Conservation (phyloP, 331 rosid genomes). For the Quercus tomentella region DNA sequence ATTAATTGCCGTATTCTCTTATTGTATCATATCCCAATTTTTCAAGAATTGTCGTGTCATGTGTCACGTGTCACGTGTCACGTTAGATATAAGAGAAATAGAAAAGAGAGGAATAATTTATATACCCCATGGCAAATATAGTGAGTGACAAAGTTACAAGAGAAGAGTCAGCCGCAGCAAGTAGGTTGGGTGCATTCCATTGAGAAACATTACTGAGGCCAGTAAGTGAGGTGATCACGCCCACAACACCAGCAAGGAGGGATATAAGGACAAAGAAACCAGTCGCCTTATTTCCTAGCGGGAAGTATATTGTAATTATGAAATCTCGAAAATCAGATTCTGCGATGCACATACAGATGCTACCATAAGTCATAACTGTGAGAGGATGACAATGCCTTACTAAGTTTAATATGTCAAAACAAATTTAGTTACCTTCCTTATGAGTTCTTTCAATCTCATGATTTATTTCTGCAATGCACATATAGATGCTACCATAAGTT, state of each 20-base stretch:
- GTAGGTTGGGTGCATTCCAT: slow-evolving; percentile 44
- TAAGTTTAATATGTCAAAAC: no score
- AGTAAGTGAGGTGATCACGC: slow-evolving; percentile 59
- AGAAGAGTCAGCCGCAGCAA: slow-evolving; percentile 73
- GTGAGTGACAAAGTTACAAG: slow-evolving; percentile 61
- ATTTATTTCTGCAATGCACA: slow-evolving; percentile 18
- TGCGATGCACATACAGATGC: no score
- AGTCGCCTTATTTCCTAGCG: slow-evolving; percentile 79
- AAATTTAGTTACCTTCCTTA: no score
- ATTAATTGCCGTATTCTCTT: no score
- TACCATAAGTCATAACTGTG: no score
- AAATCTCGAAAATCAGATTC: slow-evolving; percentile 57
- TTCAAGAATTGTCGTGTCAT: no score
- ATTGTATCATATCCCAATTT: no score
- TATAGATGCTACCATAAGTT: no score
- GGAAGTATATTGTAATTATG: slow-evolving; percentile 78
- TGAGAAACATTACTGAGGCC: slow-evolving; percentile 52
- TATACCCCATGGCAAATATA: slow-evolving; percentile 85
- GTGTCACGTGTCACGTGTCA: no score
- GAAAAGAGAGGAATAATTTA: background rate
- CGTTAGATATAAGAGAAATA: no score
- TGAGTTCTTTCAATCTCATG: slow-evolving; percentile 65
- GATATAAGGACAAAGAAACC: slow-evolving; percentile 67
- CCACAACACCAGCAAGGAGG: slow-evolving; percentile 84
- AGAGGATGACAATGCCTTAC: no score